These are phyloP conservation scores for Ophiostoma novo-ulmi DNA, from an alignment of 2,329 filamentous ascomycete genomes.

Conservation along the genomic window DNA sequence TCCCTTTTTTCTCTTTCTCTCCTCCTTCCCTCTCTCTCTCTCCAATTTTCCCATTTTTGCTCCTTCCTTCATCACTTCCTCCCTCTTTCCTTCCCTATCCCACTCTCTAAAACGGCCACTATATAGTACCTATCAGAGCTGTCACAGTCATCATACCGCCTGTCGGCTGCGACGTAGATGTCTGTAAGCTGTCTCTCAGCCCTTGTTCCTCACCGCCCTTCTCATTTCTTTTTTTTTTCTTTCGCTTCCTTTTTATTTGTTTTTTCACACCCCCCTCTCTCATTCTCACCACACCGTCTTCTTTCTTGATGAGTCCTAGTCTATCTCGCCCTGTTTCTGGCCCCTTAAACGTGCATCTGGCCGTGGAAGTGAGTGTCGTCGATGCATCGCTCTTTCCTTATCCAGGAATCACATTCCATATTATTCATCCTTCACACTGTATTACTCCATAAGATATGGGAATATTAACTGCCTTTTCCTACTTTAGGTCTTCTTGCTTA, in stretches of 20 bases:
- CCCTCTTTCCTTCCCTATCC: not conserved
- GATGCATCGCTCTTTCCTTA: not conserved
- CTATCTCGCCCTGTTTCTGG: constrained; percentile 4
- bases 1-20: not conserved
- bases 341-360: constrained; percentile 4
- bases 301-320: not conserved
- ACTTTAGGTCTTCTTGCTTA: not conserved
- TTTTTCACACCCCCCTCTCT: not conserved
- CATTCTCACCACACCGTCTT: not conserved
- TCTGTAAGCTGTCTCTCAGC: constrained; percentile 3
- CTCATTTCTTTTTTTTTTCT: not conserved
- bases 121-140: not conserved
- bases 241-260: not conserved
- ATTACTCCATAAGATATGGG: too few species aligned
- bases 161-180: not conserved
- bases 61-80: not conserved
- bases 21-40: not conserved
- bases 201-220: not conserved
- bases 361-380: not conserved
- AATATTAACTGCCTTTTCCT: too few species aligned
- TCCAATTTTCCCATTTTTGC: not conserved
- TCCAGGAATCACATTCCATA: not conserved
- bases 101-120: not conserved
- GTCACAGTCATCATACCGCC: not conserved
- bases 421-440: too few species aligned